phyloP scores from a whole-genome alignment of 805 yeast species.

The Sugiyamaella americana region DNA sequence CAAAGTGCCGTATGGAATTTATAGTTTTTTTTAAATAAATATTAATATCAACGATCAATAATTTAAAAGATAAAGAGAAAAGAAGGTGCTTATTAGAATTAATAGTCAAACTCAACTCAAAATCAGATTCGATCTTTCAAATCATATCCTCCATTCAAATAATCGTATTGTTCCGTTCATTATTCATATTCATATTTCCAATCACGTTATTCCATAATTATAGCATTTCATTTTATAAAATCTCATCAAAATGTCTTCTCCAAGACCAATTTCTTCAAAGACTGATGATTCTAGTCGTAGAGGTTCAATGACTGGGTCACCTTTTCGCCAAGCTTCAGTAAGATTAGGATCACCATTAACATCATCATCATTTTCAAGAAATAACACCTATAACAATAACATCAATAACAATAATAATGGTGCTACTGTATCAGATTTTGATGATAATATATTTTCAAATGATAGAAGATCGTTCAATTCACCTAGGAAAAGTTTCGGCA shows the following conservation, averaged over 20 bases:
- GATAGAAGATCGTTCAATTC: not conserved
- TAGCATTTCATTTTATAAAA: too few relatives aligned
- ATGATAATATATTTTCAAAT: slow-evolving; percentile 2
- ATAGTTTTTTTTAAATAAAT: too few relatives aligned
- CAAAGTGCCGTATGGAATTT: too few relatives aligned
- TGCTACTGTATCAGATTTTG: slow-evolving; percentile 4
- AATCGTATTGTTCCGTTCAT: not conserved
- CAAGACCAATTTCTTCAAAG: slow-evolving; percentile 6
- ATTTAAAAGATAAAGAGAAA: too few relatives aligned
- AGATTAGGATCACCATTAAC: slow-evolving; percentile 20
- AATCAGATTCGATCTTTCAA: too few relatives aligned
- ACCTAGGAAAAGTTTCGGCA: slow-evolving; percentile 4
- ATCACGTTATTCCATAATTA: too few relatives aligned
- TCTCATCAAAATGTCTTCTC: slow-evolving; percentile 10
- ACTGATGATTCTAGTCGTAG: slow-evolving; percentile 4
- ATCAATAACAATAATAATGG: slow-evolving; percentile 2
- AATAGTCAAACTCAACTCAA: too few relatives aligned
- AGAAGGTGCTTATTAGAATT: too few relatives aligned
- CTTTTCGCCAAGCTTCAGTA: slow-evolving; percentile 20
- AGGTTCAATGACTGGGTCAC: slow-evolving; percentile 13
- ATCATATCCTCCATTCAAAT: too few relatives aligned
- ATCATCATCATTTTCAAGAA: not conserved
- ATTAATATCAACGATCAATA: too few relatives aligned
- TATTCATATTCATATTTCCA: too few relatives aligned
- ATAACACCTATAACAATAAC: too few relatives aligned